Evolutionary conservation across 2,329 filamentous ascomycete genomes (phyloP), one percentile per base, ranked within the genome.

Genomic region (Nemania serpens): DNA sequence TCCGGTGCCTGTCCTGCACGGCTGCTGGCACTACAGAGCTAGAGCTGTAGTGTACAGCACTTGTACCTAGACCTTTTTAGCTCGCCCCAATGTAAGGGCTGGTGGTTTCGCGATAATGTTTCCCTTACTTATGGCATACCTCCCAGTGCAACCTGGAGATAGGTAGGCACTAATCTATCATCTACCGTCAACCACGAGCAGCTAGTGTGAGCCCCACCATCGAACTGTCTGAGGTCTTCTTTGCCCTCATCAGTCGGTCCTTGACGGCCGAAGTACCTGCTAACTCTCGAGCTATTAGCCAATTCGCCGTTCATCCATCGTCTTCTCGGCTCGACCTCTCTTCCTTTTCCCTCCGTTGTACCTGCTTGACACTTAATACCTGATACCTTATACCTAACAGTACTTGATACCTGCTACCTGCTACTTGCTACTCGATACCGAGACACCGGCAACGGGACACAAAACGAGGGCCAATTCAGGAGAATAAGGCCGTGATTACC

Each of bases 261-360:
- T 29, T 65, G 65, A 68, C 66, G 61, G 64, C 64, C 67, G 62
- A 59, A 66, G 62, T 65, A 43, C 18, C 13, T 33, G 20, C 25
- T 29, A 7, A 29, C 25, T 7, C 25, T 46, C 42, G 45, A 57
- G 54, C 62, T 64, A 70, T 68, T 69, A 68, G 68, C 68, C 69
- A 71, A 68, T 68, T 70, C 25, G 55, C 29, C 46, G 25, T 29
- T 48, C 46, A 25, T n/a, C 46, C 46, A 18, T 48, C 29, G 29
- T 17, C 25, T 34, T 48, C 46, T 54, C 51, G 58, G 29, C 53
- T 56, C 33, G 47, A 51, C 48, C 54, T 48, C 45, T 59, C 53
- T 55, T 48, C 43, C 39, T 25, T 41, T n/a, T 47, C 55, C 48
- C 46, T 46, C 43, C 34, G 39, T 20, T 36, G 37, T 42, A 56